Conservation (phyloP, 2,329 filamentous ascomycete species). For the Pseudogymnoascus sp. region DNA sequence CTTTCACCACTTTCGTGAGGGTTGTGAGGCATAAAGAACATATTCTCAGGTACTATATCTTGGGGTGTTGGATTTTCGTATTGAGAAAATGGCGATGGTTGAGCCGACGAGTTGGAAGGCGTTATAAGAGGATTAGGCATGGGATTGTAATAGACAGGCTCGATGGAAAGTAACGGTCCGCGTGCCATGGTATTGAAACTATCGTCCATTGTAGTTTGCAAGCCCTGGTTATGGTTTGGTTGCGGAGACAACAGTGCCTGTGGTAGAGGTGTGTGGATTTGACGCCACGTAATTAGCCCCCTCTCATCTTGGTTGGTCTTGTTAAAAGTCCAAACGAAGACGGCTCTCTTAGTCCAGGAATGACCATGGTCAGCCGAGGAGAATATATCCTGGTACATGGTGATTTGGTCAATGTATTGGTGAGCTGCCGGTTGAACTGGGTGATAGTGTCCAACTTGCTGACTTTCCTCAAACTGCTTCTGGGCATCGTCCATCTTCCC, state of each 20-base stretch:
- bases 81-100: constrained; percentile 1
- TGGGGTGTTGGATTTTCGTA: neutral
- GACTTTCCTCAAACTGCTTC: constrained; percentile 32
- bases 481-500: constrained; percentile 21
- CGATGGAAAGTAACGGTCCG: neutral
- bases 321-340: constrained; percentile 57
- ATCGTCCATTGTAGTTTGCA: neutral
- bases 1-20: constrained; percentile 51
- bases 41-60: neutral
- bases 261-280: constrained; percentile 34
- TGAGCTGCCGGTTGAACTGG: constrained; percentile 35
- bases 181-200: neutral
- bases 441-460: constrained; percentile 35
- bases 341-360: constrained; percentile 48
- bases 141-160: neutral
- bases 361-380: constrained; percentile 39
- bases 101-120: neutral
- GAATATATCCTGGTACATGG: constrained; percentile 61
- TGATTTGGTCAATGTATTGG: constrained; percentile 51
- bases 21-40: constrained; percentile 34
- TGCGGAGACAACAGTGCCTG: constrained; percentile 24
- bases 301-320: constrained; percentile 42
- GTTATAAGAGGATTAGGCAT: neutral
- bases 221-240: constrained; percentile 11
- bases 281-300: constrained; percentile 51